These are phyloP conservation scores for Picea sitchensis DNA, from an alignment of 75 land plant genomes.

Conservation along the genomic window DNA sequence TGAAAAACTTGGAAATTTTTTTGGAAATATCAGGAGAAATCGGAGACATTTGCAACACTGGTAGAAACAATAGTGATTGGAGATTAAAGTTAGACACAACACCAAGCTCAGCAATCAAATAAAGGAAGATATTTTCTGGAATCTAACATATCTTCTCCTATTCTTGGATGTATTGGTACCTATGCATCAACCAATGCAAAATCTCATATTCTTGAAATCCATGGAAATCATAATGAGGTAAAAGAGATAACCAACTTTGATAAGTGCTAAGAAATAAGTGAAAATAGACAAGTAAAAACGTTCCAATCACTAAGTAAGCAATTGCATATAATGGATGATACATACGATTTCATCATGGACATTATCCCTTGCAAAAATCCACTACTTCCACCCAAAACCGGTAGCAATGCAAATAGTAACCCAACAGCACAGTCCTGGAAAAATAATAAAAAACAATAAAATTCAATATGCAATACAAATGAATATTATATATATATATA, in stretches of 20 bases:
- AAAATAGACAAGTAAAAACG: not conserved
- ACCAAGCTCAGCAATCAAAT: not conserved
- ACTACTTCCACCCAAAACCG: slow-evolving; percentile 87
- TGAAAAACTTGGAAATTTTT: too few relatives aligned
- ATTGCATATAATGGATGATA: slow-evolving; percentile 2
- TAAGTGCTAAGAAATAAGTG: not conserved
- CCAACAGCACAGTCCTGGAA: slow-evolving; percentile 97
- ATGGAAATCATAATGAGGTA: not conserved
- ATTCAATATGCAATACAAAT: not conserved
- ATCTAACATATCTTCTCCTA: not conserved
- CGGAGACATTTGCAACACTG: too few relatives aligned
- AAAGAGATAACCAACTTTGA: not conserved
- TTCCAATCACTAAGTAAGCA: not conserved
- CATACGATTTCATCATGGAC: slow-evolving; percentile 89
- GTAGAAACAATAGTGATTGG: too few relatives aligned
- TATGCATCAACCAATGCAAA: not conserved
- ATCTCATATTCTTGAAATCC: not conserved
- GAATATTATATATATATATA: not conserved
- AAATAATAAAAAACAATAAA: slow-evolving; percentile 7
- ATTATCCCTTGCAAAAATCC: slow-evolving; percentile 83
- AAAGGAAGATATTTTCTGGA: not conserved
- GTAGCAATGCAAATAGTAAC: slow-evolving; percentile 94
- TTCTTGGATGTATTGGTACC: not conserved
- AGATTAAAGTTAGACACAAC: too few relatives aligned
- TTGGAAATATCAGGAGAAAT: too few relatives aligned